phyloP scores from a whole-genome alignment of 176 grass and related monocot genomes.

The Phragmites australis region DNA sequence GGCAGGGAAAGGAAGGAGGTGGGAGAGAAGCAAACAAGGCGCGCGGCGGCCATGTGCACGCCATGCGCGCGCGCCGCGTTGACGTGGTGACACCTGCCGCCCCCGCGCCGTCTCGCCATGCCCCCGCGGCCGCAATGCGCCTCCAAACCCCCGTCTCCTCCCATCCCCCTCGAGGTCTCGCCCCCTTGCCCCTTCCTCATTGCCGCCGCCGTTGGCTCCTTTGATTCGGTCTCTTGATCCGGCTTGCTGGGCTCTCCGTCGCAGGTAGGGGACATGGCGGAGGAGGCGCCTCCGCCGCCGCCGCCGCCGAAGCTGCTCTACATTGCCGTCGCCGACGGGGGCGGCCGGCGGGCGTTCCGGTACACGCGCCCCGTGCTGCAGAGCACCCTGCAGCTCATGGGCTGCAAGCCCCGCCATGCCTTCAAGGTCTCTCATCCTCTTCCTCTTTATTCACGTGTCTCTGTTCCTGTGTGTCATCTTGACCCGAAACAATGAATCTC shows the following conservation, averaged over 20 bases:
- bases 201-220: not conserved
- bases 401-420: conserved; percentile 96
- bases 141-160: conserved; percentile 30
- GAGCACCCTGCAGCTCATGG: conserved; percentile 98
- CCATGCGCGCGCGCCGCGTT: conserved; percentile 54
- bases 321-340: conserved; percentile 73
- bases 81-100: conserved; percentile 44
- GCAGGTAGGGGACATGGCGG: conserved; percentile 41
- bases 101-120: conserved; percentile 6
- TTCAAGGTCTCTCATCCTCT: conserved; percentile 59
- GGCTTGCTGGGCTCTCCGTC: not conserved
- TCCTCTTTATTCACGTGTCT: not conserved
- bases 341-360: conserved; percentile 53
- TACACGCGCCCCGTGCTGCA: conserved; percentile 87
- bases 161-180: conserved; percentile 35
- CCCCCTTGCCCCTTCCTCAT: not conserved
- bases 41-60: conserved; percentile 54
- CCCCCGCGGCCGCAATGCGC: conserved; percentile 43
- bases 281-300: conserved; percentile 6
- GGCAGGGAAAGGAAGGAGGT: not conserved
- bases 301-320: conserved; percentile 68
- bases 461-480: not conserved
- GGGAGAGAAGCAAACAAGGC: conserved; percentile 10
- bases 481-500: not conserved
- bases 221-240: conserved; percentile 30